Evolutionary conservation across 2,329 filamentous ascomycete species (phyloP).

Genomic region (Cadophora sp.): DNA sequence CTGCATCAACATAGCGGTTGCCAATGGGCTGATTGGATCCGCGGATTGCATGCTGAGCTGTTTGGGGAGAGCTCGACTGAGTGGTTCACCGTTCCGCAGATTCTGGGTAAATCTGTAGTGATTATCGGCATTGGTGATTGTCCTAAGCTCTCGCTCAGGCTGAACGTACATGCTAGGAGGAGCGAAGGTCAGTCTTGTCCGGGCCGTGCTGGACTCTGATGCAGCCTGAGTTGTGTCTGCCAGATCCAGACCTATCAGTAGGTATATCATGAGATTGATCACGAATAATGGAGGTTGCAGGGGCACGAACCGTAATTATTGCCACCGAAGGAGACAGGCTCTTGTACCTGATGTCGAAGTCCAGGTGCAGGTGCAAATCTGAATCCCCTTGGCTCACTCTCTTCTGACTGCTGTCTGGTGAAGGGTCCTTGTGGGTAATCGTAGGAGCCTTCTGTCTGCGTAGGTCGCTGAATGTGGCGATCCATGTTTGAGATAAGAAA

Average conservation of each 20-base stretch:
- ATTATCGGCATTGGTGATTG: conserved; percentile 37
- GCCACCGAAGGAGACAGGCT: conserved; percentile 16
- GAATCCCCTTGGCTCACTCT: conserved; percentile 23
- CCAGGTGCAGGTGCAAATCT: conserved; percentile 25
- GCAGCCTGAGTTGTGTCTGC: not conserved
- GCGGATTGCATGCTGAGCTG: conserved; percentile 16
- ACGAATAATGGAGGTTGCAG: not conserved
- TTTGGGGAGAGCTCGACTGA: conserved; percentile 24
- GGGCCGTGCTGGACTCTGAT: not conserved
- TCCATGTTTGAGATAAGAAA: conserved; percentile 32
- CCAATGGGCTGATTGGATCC: conserved; percentile 34
- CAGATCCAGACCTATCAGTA: not conserved
- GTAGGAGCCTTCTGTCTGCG: conserved; percentile 30
- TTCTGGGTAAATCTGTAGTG: conserved; percentile 40
- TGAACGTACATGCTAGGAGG: conserved; percentile 34
- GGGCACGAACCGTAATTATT: conserved; percentile 23
- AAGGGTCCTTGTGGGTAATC: conserved; percentile 20
- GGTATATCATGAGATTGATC: not conserved
- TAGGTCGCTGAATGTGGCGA: conserved; percentile 36
- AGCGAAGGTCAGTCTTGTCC: conserved; percentile 34
- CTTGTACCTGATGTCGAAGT: conserved; percentile 22
- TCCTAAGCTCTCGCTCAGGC: conserved; percentile 26
- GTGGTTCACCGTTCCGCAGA: conserved; percentile 29
- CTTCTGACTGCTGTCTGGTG: conserved; percentile 20
- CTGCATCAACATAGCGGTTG: conserved; percentile 38